Evolutionary conservation across 106 monocot genomes (phyloP), one percentile per base, ranked within the genome.

Genomic region (Phalaenopsis aphrodite): DNA sequence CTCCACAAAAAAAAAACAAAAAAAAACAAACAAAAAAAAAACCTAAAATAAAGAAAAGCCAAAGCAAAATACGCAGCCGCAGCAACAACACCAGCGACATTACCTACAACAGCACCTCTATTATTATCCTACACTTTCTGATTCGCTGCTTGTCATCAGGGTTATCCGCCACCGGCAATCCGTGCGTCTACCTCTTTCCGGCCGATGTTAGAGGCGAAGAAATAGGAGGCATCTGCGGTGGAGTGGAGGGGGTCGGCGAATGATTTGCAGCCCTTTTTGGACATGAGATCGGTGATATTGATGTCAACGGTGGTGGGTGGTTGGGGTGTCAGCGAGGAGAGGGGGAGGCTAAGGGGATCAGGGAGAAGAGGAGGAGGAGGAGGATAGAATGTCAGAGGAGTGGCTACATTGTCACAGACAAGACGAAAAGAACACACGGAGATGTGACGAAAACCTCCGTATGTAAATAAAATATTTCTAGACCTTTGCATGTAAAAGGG

Each of bases 201-300:
- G 23, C 56, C 87, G 45, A 87, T 48, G 72, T 61, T 84, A 68
- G 67, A 75, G 12, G 81, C 39, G 52, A 79, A 84, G 41, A 85
- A 65, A 23, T 76, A 78, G 56, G 71, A 46, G 6, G 83, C 85
- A 66, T 82, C 87, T 11, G 83, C 52, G 55, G 55, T 55, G 21
- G 77, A 64, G 10, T 30, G 36, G 67, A 90, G 81, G 38, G 87
- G 85, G 43, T 46, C 72, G 12, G 87, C 87, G 79, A 90, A 90
- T 19, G 81, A 2, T 43, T 82, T 82, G 92, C 92, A 92, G 36
- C 86, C 84, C 67, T 86, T 86, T 45, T 82, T 81, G 52, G 69
- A 48, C 88, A 92, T 90, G 58, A 82, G 42, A 0, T 41, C 78
- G 30, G 86, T 86, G 39, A 92, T 58, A 75, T 88, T 86, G 11